Conservation (phyloP, 257 asterid species). For the Primulina huaijiensis region DNA sequence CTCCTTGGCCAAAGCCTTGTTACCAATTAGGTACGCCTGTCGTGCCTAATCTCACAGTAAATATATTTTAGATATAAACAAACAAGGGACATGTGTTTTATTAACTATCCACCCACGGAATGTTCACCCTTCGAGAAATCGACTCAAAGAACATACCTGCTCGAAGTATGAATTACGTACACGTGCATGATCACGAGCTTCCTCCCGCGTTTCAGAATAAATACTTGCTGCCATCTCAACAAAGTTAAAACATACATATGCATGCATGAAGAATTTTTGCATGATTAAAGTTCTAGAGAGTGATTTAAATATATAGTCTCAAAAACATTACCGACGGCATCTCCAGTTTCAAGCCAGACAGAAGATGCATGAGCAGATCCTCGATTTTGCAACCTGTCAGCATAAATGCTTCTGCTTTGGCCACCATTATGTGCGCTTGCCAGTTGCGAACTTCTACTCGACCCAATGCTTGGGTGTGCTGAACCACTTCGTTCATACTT, state of each 20-base stretch:
- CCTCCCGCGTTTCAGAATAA: conserved; percentile 95
- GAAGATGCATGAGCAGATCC: conserved; percentile 66
- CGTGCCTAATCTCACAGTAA: conserved; percentile 63
- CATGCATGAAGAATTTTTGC: conserved; percentile 25
- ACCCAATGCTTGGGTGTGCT: conserved; percentile 56
- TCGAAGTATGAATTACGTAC: conserved; percentile 89
- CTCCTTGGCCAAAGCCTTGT: conserved; percentile 98
- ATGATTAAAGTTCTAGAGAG: conserved; percentile 24
- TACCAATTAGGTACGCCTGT: conserved; percentile 86
- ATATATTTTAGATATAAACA: conserved; percentile 27
- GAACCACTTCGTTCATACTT: conserved; percentile 63
- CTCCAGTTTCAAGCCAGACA: conserved; percentile 77
- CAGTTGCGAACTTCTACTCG: conserved; percentile 74
- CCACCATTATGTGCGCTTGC: conserved; percentile 56
- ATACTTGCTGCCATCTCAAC: conserved; percentile 76
- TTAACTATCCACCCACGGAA: conserved; percentile 1
- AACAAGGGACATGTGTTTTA: conserved; percentile 16
- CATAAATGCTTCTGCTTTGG: conserved; percentile 49
- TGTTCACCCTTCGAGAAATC: conserved; percentile 18
- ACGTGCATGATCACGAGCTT: conserved; percentile 98
- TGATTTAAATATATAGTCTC: conserved; percentile 27
- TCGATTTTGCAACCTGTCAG: conserved; percentile 53
- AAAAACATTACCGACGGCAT: conserved; percentile 69
- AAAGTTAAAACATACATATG: conserved; percentile 41
- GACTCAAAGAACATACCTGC: conserved; percentile 58